These are phyloP conservation scores for Hysterangium stoloniferum DNA, from an alignment of 768 basidiomycete species.

Conservation along the genomic window DNA sequence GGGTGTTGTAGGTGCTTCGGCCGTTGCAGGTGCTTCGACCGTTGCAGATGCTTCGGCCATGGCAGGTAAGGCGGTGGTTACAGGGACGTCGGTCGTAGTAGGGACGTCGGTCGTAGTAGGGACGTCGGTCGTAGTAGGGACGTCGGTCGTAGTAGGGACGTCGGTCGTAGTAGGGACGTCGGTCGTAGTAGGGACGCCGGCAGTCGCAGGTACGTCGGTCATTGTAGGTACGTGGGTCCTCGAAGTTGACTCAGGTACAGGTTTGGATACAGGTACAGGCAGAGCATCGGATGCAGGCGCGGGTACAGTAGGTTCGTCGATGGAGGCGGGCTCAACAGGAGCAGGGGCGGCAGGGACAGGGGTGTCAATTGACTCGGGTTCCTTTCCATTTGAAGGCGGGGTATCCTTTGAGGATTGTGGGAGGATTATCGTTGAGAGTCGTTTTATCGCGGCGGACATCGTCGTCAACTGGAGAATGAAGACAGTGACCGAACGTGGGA, in stretches of 20 bases:
- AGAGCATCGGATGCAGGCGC: background rate
- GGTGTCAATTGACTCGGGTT: background rate
- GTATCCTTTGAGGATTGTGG: background rate
- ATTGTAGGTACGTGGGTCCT: background rate
- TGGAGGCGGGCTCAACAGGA: too few relatives aligned
- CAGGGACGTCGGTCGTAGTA: background rate
- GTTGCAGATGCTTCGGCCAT: background rate
- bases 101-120: background rate
- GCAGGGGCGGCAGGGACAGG: background rate
- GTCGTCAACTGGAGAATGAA: too few relatives aligned
- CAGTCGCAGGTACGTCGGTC: background rate
- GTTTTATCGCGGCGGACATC: conserved; percentile 9
- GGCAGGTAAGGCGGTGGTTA: background rate
- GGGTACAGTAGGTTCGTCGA: too few relatives aligned
- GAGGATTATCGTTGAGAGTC: conserved; percentile 9
- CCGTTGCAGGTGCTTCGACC: background rate
- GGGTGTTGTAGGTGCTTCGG: background rate
- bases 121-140: background rate
- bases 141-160: background rate
- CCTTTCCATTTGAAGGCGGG: conserved; percentile 2
- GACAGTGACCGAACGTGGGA: too few relatives aligned
- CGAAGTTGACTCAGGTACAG: too few relatives aligned
- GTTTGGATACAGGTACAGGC: too few relatives aligned
- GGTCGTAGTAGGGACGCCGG: background rate
- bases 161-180: background rate